phyloP scores from a whole-genome alignment of 2,329 filamentous ascomycete genomes.

The Neonectria magnoliae region DNA sequence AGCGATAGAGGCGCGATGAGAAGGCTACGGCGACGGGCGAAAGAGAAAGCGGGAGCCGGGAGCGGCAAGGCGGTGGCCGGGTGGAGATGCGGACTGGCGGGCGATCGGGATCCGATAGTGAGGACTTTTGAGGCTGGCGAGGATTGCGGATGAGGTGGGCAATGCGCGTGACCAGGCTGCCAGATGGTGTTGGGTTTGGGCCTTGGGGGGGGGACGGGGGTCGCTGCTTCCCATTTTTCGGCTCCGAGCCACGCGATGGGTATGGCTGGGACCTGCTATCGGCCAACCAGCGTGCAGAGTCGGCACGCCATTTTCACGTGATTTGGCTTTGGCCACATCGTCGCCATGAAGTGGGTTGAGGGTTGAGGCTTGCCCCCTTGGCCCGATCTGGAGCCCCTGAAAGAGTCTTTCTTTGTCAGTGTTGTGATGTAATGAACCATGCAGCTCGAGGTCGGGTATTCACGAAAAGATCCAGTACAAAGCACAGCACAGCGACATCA shows the following conservation, averaged over 20 bases:
- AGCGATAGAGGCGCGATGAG: conserved; percentile 29
- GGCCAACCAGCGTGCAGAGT: conserved; percentile 26
- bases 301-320: conserved; percentile 23
- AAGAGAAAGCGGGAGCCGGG: conserved; percentile 23
- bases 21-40: conserved; percentile 29
- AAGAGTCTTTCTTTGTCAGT: too few species aligned
- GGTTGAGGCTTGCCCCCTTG: conserved; percentile 26
- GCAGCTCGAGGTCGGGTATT: neutral
- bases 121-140: conserved; percentile 47
- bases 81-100: conserved; percentile 30
- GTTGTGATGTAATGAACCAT: neutral
- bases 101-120: conserved; percentile 37
- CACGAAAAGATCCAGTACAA: neutral
- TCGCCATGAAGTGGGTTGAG: conserved; percentile 27
- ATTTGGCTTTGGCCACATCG: conserved; percentile 31
- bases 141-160: conserved; percentile 47
- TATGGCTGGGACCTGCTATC: conserved; percentile 37
- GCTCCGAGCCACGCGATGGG: conserved; percentile 33
- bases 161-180: conserved; percentile 52
- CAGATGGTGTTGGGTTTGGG: conserved; percentile 46
- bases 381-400: conserved; percentile 28
- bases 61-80: conserved; percentile 27
- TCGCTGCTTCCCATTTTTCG: conserved; percentile 29
- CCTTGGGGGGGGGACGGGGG: conserved; percentile 32
- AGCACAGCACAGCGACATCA: neutral